These are phyloP conservation scores for Auriscalpium microsporum DNA, from an alignment of 768 basidiomycete species.

Conservation along the genomic window DNA sequence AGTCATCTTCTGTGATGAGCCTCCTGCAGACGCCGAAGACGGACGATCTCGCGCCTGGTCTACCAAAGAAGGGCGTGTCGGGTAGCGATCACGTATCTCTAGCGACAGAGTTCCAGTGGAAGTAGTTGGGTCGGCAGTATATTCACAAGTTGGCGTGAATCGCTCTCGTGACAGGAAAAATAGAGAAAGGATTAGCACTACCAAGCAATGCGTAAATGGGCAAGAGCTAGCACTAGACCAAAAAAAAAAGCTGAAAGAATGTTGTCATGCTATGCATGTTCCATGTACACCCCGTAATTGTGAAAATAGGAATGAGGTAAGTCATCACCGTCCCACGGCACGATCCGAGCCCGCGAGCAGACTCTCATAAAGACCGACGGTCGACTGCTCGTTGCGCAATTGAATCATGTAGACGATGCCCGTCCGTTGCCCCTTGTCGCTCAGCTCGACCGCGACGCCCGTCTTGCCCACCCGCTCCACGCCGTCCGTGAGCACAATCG, in stretches of 20 bases:
- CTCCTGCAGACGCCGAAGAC: slow-evolving; percentile 56
- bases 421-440: slow-evolving; percentile 83
- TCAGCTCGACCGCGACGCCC: slow-evolving; percentile 92
- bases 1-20: slow-evolving; percentile 32
- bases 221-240: background rate
- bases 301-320: too few relatives aligned
- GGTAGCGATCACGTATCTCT: slow-evolving; percentile 86
- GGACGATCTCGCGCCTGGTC: slow-evolving; percentile 54
- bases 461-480: slow-evolving; percentile 99
- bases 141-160: background rate
- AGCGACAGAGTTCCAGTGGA: slow-evolving; percentile 48
- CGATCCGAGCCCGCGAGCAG: slow-evolving; percentile 85
- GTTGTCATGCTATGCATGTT: too few relatives aligned
- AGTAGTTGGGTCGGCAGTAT: background rate
- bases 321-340: slow-evolving; percentile 18
- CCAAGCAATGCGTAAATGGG: slow-evolving; percentile 1
- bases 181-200: background rate
- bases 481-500: slow-evolving; percentile 91
- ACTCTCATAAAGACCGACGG: slow-evolving; percentile 77
- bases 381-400: slow-evolving; percentile 79
- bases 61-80: slow-evolving; percentile 73
- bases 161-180: background rate
- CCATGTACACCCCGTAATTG: too few relatives aligned
- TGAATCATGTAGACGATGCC: slow-evolving; percentile 98
- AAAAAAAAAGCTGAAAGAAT: background rate